Conservation (phyloP, 441 rosid species). For the Kokia cookei region DNA sequence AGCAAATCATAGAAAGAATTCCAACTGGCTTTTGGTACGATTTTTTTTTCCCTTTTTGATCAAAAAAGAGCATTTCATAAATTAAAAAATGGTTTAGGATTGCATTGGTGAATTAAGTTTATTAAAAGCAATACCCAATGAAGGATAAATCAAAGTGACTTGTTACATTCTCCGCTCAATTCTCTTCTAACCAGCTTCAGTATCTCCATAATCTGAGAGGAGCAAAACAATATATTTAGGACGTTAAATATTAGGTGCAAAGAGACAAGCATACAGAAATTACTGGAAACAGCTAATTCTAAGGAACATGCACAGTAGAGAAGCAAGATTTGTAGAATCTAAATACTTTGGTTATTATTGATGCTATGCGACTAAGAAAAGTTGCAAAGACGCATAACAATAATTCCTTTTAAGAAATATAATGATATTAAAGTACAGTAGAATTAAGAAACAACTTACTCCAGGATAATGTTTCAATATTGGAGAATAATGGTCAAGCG, state of each 20-base stretch:
- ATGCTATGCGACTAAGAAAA: neutral
- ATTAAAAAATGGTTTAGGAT: too few relatives aligned
- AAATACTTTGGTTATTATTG: neutral
- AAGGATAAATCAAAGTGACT: slow-evolving; percentile 26
- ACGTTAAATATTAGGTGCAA: neutral
- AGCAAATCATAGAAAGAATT: neutral
- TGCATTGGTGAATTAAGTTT: neutral
- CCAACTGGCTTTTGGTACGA: neutral
- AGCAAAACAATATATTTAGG: neutral
- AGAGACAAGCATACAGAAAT: neutral
- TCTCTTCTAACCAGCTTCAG: slow-evolving; percentile 79
- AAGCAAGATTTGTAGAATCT: neutral
- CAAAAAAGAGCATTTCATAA: too few relatives aligned
- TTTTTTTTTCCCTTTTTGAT: neutral
- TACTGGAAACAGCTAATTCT: neutral
- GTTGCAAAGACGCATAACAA: neutral
- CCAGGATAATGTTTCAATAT: slow-evolving; percentile 86
- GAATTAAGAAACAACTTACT: slow-evolving; percentile 39
- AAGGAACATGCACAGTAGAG: neutral
- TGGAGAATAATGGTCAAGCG: slow-evolving; percentile 92
- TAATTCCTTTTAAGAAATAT: neutral
- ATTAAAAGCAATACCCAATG: neutral
- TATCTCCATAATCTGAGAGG: slow-evolving; percentile 72
- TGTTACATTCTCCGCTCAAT: slow-evolving; percentile 58
- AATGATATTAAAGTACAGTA: neutral